phyloP scores from a whole-genome alignment of 2,329 filamentous ascomycete genomes.

The Aureobasidium sp. region DNA sequence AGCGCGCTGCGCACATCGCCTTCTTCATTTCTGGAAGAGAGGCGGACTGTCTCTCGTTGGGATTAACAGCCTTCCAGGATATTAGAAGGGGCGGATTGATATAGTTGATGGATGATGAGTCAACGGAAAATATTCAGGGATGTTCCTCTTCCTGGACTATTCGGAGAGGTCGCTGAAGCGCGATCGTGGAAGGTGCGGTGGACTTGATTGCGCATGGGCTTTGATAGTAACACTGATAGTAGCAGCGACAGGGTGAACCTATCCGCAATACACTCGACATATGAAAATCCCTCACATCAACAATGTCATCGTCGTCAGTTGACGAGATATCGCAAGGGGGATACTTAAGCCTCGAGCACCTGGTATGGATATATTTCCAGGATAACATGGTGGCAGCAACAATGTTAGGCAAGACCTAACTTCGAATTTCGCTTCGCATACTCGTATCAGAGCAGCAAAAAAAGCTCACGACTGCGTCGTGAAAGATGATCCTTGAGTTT shows the following conservation, averaged over 20 bases:
- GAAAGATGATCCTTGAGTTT: too few species aligned
- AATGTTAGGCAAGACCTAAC: too few species aligned
- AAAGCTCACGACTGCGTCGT: too few species aligned
- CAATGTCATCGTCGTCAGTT: too few species aligned
- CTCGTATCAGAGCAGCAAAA: too few species aligned
- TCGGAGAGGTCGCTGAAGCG: neutral
- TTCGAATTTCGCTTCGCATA: too few species aligned
- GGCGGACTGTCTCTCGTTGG: neutral
- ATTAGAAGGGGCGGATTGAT: too few species aligned
- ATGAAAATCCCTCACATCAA: too few species aligned
- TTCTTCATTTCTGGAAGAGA: neutral
- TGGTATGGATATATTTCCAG: too few species aligned
- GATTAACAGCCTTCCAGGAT: neutral
- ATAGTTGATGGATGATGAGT: neutral
- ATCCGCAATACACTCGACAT: neutral
- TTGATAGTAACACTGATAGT: neutral
- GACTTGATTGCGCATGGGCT: neutral
- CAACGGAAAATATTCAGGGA: neutral
- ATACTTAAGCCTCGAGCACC: too few species aligned
- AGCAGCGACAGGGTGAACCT: neutral
- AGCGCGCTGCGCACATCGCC: neutral
- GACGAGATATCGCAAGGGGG: too few species aligned
- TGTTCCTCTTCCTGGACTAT: neutral
- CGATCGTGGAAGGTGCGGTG: neutral
- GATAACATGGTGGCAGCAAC: too few species aligned